Evolutionary conservation across 106 monocot species (phyloP).

Genomic region (Dendrobium nobile): DNA sequence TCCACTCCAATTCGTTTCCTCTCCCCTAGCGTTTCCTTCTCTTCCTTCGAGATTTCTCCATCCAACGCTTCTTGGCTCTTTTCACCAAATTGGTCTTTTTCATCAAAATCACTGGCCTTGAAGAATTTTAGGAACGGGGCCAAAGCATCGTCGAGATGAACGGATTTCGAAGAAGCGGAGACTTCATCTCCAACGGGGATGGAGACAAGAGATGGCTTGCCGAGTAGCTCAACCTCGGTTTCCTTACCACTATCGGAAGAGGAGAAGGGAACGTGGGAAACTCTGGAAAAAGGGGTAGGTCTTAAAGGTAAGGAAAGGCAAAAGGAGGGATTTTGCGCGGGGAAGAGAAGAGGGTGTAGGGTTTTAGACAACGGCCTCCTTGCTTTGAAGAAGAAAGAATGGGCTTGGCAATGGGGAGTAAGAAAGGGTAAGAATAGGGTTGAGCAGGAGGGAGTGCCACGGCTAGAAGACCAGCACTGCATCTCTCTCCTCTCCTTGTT

Average conservation of each 20-base stretch:
- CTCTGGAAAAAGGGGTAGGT: not conserved
- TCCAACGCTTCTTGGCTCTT: not conserved
- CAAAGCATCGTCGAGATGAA: conserved; percentile 29
- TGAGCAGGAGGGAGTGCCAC: not conserved
- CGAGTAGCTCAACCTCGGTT: conserved; percentile 15
- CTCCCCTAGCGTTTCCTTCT: not conserved
- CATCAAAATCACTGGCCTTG: conserved; percentile 11
- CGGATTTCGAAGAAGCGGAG: conserved; percentile 4
- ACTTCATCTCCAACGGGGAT: conserved; percentile 11
- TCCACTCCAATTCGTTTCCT: conserved; percentile 20
- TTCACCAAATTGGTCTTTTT: not conserved
- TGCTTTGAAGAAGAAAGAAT: not conserved
- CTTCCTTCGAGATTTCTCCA: not conserved
- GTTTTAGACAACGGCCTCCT: not conserved
- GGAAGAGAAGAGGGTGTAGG: not conserved
- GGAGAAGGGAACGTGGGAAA: conserved; percentile 4
- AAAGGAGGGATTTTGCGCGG: not conserved
- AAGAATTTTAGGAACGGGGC: conserved; percentile 64
- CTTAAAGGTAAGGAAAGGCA: not conserved
- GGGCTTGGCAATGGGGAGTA: not conserved
- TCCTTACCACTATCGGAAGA: conserved; percentile 1
- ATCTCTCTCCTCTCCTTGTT: not conserved
- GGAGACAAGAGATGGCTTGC: conserved; percentile 21
- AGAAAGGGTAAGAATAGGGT: not conserved
- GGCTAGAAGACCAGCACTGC: not conserved